Conservation (phyloP, 139 green algal species). For the Chlorella sp. region DNA sequence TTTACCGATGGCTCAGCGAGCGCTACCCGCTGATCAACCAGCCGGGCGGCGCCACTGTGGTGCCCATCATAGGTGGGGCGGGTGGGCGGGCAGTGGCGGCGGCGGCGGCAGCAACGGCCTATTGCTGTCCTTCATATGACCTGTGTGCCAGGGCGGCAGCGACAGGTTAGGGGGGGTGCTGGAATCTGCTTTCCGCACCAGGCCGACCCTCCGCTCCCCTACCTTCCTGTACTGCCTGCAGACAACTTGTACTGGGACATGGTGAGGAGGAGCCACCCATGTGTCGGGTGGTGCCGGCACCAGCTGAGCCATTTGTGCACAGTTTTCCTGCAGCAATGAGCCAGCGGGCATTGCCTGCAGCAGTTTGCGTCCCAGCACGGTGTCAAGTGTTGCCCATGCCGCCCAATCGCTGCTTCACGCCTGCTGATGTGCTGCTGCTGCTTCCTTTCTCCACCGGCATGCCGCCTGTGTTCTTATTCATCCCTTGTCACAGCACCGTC, state of each 20-base stretch:
- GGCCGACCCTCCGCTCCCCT: background rate
- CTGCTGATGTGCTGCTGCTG: too few relatives aligned
- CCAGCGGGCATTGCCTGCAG: too few relatives aligned
- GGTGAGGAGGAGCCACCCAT: background rate
- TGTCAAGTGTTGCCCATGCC: too few relatives aligned
- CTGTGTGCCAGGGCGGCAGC: background rate
- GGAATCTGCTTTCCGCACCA: too few relatives aligned
- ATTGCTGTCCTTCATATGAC: background rate
- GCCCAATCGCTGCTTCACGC: too few relatives aligned
- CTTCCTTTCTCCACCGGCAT: too few relatives aligned
- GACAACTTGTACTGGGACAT: conserved; percentile 34
- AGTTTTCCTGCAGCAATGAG: too few relatives aligned
- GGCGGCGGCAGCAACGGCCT: background rate
- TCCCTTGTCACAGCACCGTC: too few relatives aligned
- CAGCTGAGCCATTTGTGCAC: background rate
- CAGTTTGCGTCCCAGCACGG: too few relatives aligned
- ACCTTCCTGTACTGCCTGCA: background rate
- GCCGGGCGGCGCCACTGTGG: conserved; percentile 68
- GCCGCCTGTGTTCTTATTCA: too few relatives aligned
- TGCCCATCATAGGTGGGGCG: conserved; percentile 49
- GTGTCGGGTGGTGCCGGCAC: background rate
- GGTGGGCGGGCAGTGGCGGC: too few relatives aligned
- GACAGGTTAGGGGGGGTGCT: too few relatives aligned
- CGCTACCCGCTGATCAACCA: conserved; percentile 96
- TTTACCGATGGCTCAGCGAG: conserved; percentile 95